Conservation (phyloP, 73 alveolate species). For the Paramecium pentaurelia region DNA sequence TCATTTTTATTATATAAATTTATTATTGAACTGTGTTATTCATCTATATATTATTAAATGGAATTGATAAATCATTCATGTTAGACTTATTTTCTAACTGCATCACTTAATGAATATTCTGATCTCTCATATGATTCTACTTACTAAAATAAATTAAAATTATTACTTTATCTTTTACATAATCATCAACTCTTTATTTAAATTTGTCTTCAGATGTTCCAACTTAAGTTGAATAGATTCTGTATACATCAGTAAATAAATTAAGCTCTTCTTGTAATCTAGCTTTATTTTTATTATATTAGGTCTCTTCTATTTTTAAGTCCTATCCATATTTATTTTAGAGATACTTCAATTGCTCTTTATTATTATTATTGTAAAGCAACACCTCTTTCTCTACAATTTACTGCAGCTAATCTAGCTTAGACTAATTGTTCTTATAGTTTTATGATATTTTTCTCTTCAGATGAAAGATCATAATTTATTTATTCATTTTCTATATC, state of each 20-base stretch:
- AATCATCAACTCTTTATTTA: conserved; percentile 27
- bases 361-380: neutral
- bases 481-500: conserved; percentile 40
- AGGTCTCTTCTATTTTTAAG: neutral
- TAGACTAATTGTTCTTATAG: neutral
- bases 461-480: neutral
- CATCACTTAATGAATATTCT: conserved; percentile 45
- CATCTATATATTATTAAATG: neutral
- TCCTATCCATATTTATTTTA: neutral
- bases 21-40: neutral
- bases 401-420: neutral
- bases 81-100: conserved; percentile 36
- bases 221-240: conserved; percentile 37
- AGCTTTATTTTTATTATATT: conserved; percentile 32
- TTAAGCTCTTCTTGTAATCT: conserved; percentile 34
- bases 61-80: conserved; percentile 15
- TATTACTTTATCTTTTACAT: conserved; percentile 2
- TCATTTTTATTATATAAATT: neutral
- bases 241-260: conserved; percentile 31
- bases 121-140: conserved; percentile 17
- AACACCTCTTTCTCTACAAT: conserved; percentile 13
- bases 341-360: conserved; percentile 7
- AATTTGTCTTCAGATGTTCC: conserved; percentile 45
- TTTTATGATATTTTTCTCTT: neutral
- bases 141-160: neutral